Percentiles rank a stretch among this genome's conserved stretches.
phyloP scores from a whole-genome alignment of 208 protist genomes.

The Wallacemonas sp. region DNA sequence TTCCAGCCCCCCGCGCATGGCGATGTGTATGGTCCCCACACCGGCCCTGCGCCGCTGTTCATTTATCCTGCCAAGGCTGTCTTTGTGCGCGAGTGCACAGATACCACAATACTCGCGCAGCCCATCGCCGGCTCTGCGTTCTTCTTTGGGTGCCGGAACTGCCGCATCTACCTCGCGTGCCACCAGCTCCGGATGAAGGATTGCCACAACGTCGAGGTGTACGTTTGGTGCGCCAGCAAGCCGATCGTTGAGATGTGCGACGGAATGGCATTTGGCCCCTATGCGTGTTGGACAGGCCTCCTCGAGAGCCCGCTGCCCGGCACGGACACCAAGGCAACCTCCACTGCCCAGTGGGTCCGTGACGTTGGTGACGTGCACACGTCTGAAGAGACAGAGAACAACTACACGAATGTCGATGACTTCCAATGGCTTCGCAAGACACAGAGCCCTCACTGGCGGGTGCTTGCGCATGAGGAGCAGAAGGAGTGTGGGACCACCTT shows the following conservation, averaged over 20 bases:
- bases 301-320: conserved; percentile 29
- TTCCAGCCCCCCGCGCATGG: conserved; percentile 7
- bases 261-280: conserved; percentile 73
- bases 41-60: conserved; percentile 31
- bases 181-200: conserved; percentile 86
- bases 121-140: conserved; percentile 84
- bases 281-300: conserved; percentile 73
- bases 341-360: conserved; percentile 55
- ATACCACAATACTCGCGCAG: conserved; percentile 54
- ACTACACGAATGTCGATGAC: conserved; percentile 75
- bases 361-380: conserved; percentile 57
- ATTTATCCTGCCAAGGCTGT: conserved; percentile 46
- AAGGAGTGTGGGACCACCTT: neutral
- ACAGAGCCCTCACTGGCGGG: conserved; percentile 77
- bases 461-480: conserved; percentile 42
- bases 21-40: conserved; percentile 43
- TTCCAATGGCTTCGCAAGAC: conserved; percentile 88
- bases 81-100: conserved; percentile 53
- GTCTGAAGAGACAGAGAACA: conserved; percentile 25
- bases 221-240: conserved; percentile 78
- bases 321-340: conserved; percentile 18
- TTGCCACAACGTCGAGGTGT: conserved; percentile 66
- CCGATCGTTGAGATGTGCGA: conserved; percentile 83
- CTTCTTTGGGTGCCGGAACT: conserved; percentile 60
- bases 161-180: conserved; percentile 77